Evolutionary conservation across 441 rosid genomes (phyloP).

Genomic region (Biscutella laevigata): DNA sequence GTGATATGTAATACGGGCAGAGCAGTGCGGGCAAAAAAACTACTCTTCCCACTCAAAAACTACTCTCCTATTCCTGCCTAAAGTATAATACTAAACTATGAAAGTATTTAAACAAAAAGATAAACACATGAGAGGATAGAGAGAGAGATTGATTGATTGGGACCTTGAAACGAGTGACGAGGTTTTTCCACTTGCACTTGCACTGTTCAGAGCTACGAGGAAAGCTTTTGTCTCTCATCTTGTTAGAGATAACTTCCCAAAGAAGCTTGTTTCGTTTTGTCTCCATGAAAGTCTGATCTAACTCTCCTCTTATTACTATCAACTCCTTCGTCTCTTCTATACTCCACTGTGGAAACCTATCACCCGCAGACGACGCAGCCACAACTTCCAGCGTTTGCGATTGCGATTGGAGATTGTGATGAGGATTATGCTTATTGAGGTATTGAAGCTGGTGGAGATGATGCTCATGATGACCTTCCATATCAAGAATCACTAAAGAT

Average conservation of each 20-base stretch:
- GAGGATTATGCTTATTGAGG: constrained; percentile 34
- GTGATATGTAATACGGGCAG: no score
- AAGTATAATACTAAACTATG: no score
- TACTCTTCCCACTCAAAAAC: no score
- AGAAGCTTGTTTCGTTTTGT: constrained; percentile 81
- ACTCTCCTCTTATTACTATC: constrained; percentile 61
- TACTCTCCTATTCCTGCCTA: no score
- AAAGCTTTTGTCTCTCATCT: constrained; percentile 71
- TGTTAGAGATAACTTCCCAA: constrained; percentile 70
- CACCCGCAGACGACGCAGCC: constrained; percentile 27
- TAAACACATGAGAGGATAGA: neutral
- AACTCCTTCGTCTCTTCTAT: constrained; percentile 78
- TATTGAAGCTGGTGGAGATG: constrained; percentile 43
- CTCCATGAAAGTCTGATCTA: constrained; percentile 87
- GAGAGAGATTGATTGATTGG: neutral
- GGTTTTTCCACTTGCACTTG: constrained; percentile 99
- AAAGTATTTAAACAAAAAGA: constrained; percentile 5
- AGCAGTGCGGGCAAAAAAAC: no score
- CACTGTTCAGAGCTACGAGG: constrained; percentile 95
- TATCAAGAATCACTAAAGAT: constrained; percentile 11
- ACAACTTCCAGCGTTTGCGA: constrained; percentile 34
- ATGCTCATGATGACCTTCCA: constrained; percentile 41
- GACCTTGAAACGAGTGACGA: constrained; percentile 89
- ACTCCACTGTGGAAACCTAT: constrained; percentile 97
- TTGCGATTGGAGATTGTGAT: constrained; percentile 34